Conservation (phyloP, 2,329 filamentous ascomycete species). For the Sodiomyces alkalinus region DNA sequence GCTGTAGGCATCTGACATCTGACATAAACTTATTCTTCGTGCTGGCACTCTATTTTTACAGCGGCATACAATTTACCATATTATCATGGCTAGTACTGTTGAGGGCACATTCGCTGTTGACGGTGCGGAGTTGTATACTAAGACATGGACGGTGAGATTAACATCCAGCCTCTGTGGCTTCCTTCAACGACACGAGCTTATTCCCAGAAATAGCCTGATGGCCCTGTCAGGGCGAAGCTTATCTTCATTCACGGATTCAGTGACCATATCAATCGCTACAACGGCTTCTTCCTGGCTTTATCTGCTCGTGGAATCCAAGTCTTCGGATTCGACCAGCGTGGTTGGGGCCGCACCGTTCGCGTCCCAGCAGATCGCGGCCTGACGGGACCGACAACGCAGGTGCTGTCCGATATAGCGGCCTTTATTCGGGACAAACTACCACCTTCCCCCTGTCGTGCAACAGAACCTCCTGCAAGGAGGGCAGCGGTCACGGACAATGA, state of each 20-base stretch:
- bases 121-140: conserved; percentile 34
- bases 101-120: conserved; percentile 35
- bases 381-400: conserved; percentile 57
- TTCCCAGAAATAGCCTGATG: conserved; percentile 33
- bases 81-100: too few species aligned
- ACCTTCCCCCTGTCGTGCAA: conserved; percentile 17
- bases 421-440: conserved; percentile 48
- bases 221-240: conserved; percentile 49
- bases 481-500: conserved; percentile 12
- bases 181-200: background rate
- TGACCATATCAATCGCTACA: conserved; percentile 70
- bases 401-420: conserved; percentile 64
- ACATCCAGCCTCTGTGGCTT: background rate
- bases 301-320: conserved; percentile 59
- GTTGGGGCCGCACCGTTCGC: conserved; percentile 66
- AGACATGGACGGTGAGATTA: conserved; percentile 40
- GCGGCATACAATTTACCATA: too few species aligned
- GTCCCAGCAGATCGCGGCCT: conserved; percentile 48
- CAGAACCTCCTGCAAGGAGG: too few species aligned
- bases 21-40: too few species aligned
- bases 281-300: conserved; percentile 56
- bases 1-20: too few species aligned
- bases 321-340: conserved; percentile 69
- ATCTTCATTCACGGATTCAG: conserved; percentile 83
- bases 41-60: too few species aligned